Conservation (phyloP, 257 asterid genomes). For the Solanum medicagineum region DNA sequence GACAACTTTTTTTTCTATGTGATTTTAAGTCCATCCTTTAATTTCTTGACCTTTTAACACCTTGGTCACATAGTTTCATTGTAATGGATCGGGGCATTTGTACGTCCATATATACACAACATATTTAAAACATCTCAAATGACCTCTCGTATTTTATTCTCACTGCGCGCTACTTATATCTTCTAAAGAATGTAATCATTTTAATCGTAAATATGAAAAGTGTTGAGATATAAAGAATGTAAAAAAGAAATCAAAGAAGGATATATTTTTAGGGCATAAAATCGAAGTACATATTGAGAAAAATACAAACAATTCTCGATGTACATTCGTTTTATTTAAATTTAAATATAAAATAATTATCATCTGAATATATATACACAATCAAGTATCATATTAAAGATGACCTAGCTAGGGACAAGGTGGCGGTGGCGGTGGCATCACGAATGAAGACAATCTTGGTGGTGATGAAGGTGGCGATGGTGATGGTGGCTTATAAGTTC, state of each 20-base stretch:
- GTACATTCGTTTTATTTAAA: too few relatives aligned
- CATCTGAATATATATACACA: neutral
- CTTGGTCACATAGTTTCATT: neutral
- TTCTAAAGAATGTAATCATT: neutral
- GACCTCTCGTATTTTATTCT: neutral
- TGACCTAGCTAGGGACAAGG: neutral
- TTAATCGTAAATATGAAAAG: neutral
- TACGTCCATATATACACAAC: neutral
- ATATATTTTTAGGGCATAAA: neutral
- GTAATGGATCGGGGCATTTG: neutral
- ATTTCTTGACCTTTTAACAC: neutral
- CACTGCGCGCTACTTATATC: neutral
- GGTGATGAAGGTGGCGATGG: neutral
- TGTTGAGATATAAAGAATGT: too few relatives aligned
- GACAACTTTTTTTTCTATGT: neutral
- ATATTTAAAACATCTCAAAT: neutral
- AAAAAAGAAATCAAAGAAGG: too few relatives aligned
- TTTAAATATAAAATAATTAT: too few relatives aligned
- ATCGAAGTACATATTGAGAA: neutral
- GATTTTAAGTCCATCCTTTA: rapidly evolving
- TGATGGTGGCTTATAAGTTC: neutral
- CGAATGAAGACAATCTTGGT: neutral
- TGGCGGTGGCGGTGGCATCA: neutral
- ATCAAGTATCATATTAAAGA: neutral
- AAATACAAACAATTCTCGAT: neutral